Base-by-base conservation (phyloP, 2,329 filamentous ascomycete genomes). In the Colletotrichum sp. region DNA sequence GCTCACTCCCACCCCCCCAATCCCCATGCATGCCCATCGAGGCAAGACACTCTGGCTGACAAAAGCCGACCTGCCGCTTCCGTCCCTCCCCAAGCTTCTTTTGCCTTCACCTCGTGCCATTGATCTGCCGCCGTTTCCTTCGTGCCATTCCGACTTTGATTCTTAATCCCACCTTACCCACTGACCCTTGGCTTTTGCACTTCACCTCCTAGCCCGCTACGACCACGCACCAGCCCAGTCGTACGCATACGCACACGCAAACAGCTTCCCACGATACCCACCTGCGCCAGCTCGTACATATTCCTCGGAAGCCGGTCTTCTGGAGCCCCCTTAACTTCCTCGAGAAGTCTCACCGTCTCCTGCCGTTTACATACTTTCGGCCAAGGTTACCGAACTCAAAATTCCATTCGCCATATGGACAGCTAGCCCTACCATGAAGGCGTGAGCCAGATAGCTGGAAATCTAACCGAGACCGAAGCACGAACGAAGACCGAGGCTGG, bases 281-380 rank as follows among this genome's bases (percentile, higher is more conserved):
- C 64, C 69, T 44, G 16, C 26, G 15, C 32, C 32, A 30, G 26
- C 21, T 60, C 70, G 44, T 60, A 76, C 24, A 76, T 76, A 76
- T 62, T 73, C 44, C 63, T 68, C 63, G 72, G 76, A 77, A 78
- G 77, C 77, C 72, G 77, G 77, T 76, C 77, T 78, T 77, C 77
- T 77, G 69, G 63, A 76, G 67, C 63, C 24, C 32, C 10, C 21
- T 34, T 28, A n/a, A n/a, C 60, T 24, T 52, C 39, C 55, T 39
- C 21, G 32, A 26, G 24, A 63, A 63, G 28, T 32, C 30, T 32
- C 0, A 3, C 39, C n/a, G 26, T 24, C 34, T 66, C 18, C 26
- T 9, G 24, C 30, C 30, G 36, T 28, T 18, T 30, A 66, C 24
- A 24, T 12, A 18, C 9, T 34, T 30, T 49, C 63, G 28, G 21